These are phyloP conservation scores for Mycosphaerella arachidis DNA, from an alignment of 2,329 filamentous ascomycete genomes.

Conservation along the genomic window DNA sequence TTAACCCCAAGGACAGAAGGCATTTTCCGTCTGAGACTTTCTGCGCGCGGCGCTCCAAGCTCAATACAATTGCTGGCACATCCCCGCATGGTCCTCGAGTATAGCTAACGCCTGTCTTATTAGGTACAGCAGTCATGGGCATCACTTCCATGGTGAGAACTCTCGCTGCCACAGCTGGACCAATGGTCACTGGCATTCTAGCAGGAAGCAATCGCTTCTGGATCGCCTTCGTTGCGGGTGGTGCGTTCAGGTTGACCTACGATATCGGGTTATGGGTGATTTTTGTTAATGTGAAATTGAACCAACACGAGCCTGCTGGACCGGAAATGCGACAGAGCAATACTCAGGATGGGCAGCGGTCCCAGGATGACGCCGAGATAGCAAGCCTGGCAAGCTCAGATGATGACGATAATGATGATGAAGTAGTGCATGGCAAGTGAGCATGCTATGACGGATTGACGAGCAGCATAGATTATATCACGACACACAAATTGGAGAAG, in stretches of 20 bases:
- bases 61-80: too few relatives aligned
- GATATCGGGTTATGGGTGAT: constrained; percentile 56
- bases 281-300: constrained; percentile 55
- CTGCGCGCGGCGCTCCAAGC: too few relatives aligned
- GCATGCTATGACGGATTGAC: background rate
- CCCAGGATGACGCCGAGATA: constrained; percentile 4
- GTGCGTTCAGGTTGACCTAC: constrained; percentile 51
- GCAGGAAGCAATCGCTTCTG: constrained; percentile 53
- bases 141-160: constrained; percentile 60
- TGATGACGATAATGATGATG: constrained; percentile 1
- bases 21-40: too few relatives aligned
- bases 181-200: constrained; percentile 53
- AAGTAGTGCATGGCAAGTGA: background rate
- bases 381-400: constrained; percentile 3
- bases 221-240: constrained; percentile 59
- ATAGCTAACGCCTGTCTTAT: too few relatives aligned
- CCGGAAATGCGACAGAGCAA: constrained; percentile 6
- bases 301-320: constrained; percentile 15
- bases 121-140: constrained; percentile 61
- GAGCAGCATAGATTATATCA: background rate
- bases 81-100: too few relatives aligned
- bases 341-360: background rate
- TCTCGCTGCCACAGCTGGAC: constrained; percentile 53
- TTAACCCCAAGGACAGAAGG: too few relatives aligned
- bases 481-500: background rate